These are phyloP conservation scores for Ettlia oleoabundans DNA, from an alignment of 139 green algal genomes.

Conservation along the genomic window DNA sequence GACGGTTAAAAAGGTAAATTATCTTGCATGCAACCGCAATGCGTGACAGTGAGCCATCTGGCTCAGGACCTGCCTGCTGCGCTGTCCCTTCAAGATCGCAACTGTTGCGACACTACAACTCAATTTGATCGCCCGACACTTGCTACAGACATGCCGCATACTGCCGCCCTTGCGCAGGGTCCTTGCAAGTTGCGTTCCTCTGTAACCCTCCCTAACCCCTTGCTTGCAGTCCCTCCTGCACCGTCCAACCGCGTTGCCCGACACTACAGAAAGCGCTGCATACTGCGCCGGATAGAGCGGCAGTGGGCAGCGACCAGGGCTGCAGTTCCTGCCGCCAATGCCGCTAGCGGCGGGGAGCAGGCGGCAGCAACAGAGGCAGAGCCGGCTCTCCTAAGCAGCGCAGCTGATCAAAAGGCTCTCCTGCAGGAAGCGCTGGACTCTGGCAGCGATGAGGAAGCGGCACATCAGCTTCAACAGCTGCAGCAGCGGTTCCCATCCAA, in stretches of 20 bases:
- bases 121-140: too few species aligned
- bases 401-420: conserved; percentile 17
- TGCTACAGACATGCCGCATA: too few species aligned
- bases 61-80: too few species aligned
- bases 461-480: not conserved
- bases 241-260: not conserved
- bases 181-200: not conserved
- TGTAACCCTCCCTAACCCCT: not conserved
- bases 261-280: not conserved
- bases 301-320: not conserved
- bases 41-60: too few species aligned
- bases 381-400: not conserved
- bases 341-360: not conserved
- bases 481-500: conserved; percentile 19
- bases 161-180: not conserved
- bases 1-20: too few species aligned
- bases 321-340: not conserved
- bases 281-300: not conserved
- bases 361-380: not conserved
- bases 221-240: not conserved
- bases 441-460: not conserved
- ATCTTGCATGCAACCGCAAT: not conserved
- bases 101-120: too few species aligned
- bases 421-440: conserved; percentile 12
- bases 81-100: too few species aligned